A percentile compares a stretch with the other conserved stretches of the same genome.
phyloP scores from a whole-genome alignment of 768 basidiomycete genomes.

The Collybia mongolica region DNA sequence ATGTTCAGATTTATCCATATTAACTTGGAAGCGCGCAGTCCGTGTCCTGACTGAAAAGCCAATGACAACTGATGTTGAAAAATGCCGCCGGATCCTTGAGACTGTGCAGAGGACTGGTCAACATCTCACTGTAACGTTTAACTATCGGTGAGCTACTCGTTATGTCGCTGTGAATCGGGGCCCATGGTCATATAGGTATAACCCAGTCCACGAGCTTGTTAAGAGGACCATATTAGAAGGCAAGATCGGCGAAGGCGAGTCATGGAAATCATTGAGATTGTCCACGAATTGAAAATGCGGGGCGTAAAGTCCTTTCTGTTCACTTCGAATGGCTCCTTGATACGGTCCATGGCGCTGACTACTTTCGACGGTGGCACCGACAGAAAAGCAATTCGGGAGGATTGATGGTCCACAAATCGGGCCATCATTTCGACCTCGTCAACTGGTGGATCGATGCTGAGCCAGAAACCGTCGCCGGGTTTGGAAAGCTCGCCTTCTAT shows the following conservation, averaged over 20 bases:
- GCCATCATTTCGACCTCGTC: slow-evolving; percentile 51
- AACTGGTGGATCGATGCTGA: slow-evolving; percentile 53
- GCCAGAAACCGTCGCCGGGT: slow-evolving; percentile 43
- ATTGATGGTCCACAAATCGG: slow-evolving; percentile 44
- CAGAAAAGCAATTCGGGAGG: slow-evolving; percentile 43
- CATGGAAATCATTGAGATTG: too few relatives aligned
- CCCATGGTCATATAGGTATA: slow-evolving; percentile 27
- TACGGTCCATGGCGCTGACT: slow-evolving; percentile 52
- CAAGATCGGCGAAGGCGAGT: slow-evolving; percentile 40
- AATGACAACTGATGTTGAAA: slow-evolving; percentile 50
- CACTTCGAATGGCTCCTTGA: slow-evolving; percentile 55
- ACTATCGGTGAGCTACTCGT: slow-evolving; percentile 29
- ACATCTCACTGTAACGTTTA: slow-evolving; percentile 41
- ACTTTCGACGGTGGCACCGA: slow-evolving; percentile 50
- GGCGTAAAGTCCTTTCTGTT: slow-evolving; percentile 37
- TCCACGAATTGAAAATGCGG: too few relatives aligned
- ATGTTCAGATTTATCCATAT: neutral
- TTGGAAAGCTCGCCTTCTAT: slow-evolving; percentile 48
- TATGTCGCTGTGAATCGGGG: neutral
- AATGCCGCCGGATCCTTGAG: slow-evolving; percentile 43
- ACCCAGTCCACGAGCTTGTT: slow-evolving; percentile 48
- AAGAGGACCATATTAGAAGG: slow-evolving; percentile 44
- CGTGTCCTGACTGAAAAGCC: slow-evolving; percentile 54
- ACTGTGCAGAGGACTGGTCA: slow-evolving; percentile 40
- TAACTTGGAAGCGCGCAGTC: slow-evolving; percentile 21